Evolutionary conservation across 2,329 filamentous ascomycete species (phyloP).

Genomic region (Ceratocystis colombiana): DNA sequence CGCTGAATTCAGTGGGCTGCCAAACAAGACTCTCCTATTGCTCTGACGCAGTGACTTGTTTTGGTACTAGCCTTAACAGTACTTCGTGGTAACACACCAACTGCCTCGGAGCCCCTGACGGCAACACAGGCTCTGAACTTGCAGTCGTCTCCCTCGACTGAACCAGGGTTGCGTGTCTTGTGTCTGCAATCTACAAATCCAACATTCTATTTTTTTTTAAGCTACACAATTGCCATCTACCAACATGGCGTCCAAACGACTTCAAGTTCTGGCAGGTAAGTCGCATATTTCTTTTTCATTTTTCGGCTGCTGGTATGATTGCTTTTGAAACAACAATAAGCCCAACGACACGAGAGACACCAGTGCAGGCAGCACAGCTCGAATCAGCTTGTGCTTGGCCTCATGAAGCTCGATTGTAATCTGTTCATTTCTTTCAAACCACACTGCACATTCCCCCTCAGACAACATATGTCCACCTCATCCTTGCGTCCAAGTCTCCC

Average conservation of each 20-base stretch:
- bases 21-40: not conserved
- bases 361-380: not conserved
- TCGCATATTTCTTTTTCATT: not conserved
- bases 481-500: not conserved
- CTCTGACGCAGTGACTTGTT: not conserved
- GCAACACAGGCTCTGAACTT: slow-evolving; percentile 6
- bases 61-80: not conserved
- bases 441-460: not conserved
- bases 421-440: no score
- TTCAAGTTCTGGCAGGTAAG: slow-evolving; percentile 24
- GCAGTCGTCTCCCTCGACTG: not conserved
- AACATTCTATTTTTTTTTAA: not conserved
- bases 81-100: slow-evolving; percentile 12
- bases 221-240: not conserved
- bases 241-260: slow-evolving; percentile 23
- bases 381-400: not conserved
- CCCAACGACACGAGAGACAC: not conserved
- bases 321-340: slow-evolving; percentile 3
- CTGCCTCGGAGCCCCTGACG: slow-evolving; percentile 8
- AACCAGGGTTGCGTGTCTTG: slow-evolving; percentile 7
- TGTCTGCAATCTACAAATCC: not conserved
- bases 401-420: not conserved
- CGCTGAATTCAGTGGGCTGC: no score
- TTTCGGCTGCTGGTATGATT: not conserved
- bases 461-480: not conserved